Conservation (phyloP, 2,329 filamentous ascomycete species). For the Diaporthe sp. region DNA sequence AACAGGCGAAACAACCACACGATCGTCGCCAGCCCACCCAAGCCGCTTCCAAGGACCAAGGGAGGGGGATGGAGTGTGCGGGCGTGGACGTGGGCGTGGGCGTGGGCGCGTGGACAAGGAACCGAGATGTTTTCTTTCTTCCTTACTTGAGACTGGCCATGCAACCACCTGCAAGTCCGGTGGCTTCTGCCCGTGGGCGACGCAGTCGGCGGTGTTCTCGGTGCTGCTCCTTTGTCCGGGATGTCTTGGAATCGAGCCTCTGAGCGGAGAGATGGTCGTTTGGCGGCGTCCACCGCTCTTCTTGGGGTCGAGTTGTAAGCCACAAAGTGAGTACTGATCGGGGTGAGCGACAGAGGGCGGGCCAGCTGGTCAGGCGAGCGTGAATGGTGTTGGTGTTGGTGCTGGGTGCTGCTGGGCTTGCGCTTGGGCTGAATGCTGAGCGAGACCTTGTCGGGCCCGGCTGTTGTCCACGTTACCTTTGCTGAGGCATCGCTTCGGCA, state of each 20-base stretch:
- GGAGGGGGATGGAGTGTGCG: conserved; percentile 32
- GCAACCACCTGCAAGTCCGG: conserved; percentile 55
- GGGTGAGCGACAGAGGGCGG: conserved; percentile 42
- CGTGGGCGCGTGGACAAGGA: conserved; percentile 52
- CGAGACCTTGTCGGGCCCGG: conserved; percentile 33
- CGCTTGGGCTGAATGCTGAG: conserved; percentile 36
- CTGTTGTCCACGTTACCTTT: conserved; percentile 42
- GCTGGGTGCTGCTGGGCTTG: conserved; percentile 38
- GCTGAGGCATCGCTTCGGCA: conserved; percentile 42
- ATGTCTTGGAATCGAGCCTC: conserved; percentile 64
- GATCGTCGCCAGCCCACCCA: conserved; percentile 50
- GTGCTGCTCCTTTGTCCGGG: conserved; percentile 62
- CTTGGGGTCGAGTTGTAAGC: conserved; percentile 58
- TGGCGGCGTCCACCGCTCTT: conserved; percentile 65
- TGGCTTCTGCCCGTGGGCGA: conserved; percentile 50
- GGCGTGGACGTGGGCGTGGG: not conserved
- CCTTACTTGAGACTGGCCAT: conserved; percentile 55
- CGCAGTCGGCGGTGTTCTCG: conserved; percentile 55
- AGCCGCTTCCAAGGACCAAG: conserved; percentile 31
- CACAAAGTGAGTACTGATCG: conserved; percentile 58
- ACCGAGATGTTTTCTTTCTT: conserved; percentile 53
- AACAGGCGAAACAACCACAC: conserved; percentile 54
- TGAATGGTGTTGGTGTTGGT: conserved; percentile 38
- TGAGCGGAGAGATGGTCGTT: conserved; percentile 59
- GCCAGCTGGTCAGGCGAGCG: conserved; percentile 39